Conservation (phyloP, 371 early-diverging fungal genomes). For the Caulochytrium protostelioides region DNA sequence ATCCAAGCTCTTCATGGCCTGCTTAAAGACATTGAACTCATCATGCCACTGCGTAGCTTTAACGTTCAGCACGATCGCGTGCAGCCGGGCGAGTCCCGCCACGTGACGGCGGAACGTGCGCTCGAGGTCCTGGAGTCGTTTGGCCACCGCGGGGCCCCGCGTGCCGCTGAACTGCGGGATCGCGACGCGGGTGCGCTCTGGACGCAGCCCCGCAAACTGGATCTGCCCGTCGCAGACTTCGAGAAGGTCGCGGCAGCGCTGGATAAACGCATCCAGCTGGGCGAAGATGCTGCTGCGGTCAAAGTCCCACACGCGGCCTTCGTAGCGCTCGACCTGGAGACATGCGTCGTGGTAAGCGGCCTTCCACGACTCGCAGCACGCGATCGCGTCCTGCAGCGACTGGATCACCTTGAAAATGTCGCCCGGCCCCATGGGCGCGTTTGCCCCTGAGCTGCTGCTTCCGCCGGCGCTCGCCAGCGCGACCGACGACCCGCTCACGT, state of each 20-base stretch:
- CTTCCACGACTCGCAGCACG: constrained; percentile 34
- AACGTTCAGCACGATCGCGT: constrained; percentile 32
- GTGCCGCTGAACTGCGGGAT: constrained; percentile 32
- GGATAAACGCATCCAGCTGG: constrained; percentile 35
- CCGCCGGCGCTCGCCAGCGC: too few relatives aligned
- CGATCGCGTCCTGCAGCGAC: constrained; percentile 29
- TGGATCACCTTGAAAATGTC: too few relatives aligned
- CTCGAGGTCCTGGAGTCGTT: too few relatives aligned
- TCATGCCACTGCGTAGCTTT: constrained; percentile 38
- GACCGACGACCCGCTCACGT: too few relatives aligned
- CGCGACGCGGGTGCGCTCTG: constrained; percentile 23
- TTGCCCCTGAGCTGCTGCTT: too few relatives aligned
- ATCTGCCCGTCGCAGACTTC: constrained; percentile 38
- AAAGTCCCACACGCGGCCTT: constrained; percentile 21
- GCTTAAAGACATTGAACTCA: constrained; percentile 34
- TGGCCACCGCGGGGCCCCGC: constrained; percentile 26
- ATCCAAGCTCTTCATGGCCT: constrained; percentile 33
- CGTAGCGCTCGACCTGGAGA: constrained; percentile 17
- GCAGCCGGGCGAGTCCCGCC: too few relatives aligned
- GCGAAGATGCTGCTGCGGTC: constrained; percentile 37
- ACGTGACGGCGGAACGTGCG: too few relatives aligned
- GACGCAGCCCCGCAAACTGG: constrained; percentile 28
- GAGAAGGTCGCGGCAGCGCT: constrained; percentile 26
- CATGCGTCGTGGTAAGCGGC: constrained; percentile 16
- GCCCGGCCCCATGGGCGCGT: too few relatives aligned